Evolutionary conservation across 768 basidiomycete genomes (phyloP).

Genomic region (Lactarius akahatsu): DNA sequence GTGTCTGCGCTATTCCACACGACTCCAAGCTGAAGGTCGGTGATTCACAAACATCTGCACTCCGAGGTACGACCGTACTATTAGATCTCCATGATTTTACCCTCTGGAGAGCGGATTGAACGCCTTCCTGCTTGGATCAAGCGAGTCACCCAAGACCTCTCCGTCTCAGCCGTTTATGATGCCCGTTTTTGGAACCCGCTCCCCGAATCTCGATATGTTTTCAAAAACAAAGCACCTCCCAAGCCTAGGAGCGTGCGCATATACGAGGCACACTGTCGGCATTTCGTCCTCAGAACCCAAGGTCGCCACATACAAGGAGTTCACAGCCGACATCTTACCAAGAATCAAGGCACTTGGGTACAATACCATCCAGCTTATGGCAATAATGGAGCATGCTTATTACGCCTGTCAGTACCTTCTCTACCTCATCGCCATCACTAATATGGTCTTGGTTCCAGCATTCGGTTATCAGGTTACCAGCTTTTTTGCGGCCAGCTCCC

Average conservation of each 20-base stretch:
- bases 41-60: conserved; percentile 1
- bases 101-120: conserved; percentile 78
- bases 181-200: conserved; percentile 99
- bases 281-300: conserved; percentile 87
- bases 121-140: conserved; percentile 92
- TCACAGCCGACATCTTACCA: conserved; percentile 78
- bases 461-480: conserved; percentile 98
- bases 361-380: conserved; percentile 98
- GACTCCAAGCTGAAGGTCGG: conserved; percentile 88
- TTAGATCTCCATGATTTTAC: conserved; percentile 90
- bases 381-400: conserved; percentile 96
- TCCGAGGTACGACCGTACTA: conserved; percentile 3
- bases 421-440: conserved; percentile 11
- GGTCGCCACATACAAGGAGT: conserved; percentile 96
- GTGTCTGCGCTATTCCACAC: conserved; percentile 83
- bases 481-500: conserved; percentile 95
- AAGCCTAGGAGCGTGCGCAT: conserved; percentile 71
- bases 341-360: conserved; percentile 92
- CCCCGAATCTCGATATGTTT: conserved; percentile 63
- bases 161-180: conserved; percentile 88
- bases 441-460: conserved; percentile 46
- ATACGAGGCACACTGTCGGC: conserved; percentile 97
- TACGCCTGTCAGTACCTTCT: conserved; percentile 75
- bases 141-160: conserved; percentile 92
- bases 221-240: conserved; percentile 74